Conservation (phyloP, 2,329 filamentous ascomycete species). For the Chaetomium olivaceum region DNA sequence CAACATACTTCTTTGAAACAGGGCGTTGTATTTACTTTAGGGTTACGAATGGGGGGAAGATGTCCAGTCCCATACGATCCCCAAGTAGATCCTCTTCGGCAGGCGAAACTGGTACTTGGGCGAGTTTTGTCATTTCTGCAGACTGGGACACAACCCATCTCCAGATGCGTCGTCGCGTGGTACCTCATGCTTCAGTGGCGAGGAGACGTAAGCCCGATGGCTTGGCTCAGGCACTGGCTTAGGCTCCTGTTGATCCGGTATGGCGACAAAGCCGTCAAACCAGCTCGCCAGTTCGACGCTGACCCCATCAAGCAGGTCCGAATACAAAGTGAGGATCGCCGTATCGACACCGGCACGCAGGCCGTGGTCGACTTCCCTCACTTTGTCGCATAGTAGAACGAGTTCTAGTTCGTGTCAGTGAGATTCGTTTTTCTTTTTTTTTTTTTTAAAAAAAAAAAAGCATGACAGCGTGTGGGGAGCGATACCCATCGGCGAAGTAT, state of each 20-base stretch:
- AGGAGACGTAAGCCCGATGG: neutral
- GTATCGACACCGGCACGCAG: neutral
- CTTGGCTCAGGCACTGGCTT: too few species aligned
- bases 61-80: too few species aligned
- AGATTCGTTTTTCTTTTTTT: too few species aligned
- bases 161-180: neutral
- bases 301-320: neutral
- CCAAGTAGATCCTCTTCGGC: too few species aligned
- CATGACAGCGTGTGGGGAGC: too few species aligned
- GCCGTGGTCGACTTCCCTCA: neutral
- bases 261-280: neutral
- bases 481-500: neutral
- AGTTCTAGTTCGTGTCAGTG: neutral
- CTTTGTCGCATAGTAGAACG: neutral
- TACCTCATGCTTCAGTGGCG: neutral
- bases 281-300: neutral
- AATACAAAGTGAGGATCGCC: neutral
- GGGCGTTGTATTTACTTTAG: too few species aligned
- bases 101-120: too few species aligned
- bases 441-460: too few species aligned
- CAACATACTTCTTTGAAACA: too few species aligned
- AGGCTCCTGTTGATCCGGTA: neutral
- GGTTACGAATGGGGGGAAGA: too few species aligned
- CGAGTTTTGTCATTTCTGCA: neutral
- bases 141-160: neutral